These are phyloP conservation scores for Amyloporia xantha DNA, from an alignment of 768 basidiomycete genomes.

Conservation along the genomic window DNA sequence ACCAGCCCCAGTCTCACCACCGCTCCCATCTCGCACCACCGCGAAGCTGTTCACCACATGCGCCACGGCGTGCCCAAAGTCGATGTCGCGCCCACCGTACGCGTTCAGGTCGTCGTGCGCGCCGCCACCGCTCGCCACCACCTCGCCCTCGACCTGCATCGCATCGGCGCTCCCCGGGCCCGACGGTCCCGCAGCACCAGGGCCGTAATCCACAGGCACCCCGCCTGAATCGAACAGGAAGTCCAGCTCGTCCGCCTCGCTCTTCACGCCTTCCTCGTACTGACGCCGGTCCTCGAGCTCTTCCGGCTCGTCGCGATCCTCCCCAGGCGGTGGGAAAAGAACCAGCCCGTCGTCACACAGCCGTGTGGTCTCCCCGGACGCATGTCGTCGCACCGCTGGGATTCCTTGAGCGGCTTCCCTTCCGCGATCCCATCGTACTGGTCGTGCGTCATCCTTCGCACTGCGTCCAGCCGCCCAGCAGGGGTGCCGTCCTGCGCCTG, in stretches of 20 bases:
- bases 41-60: neutral
- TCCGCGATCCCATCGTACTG: constrained; percentile 37
- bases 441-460: constrained; percentile 22
- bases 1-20: too few species aligned
- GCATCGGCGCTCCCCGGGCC: constrained; percentile 2
- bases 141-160: constrained; percentile 5
- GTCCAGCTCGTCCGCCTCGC: constrained; percentile 15
- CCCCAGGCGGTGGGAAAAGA: constrained; percentile 22
- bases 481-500: constrained; percentile 7
- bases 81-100: neutral
- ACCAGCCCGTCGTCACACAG: constrained; percentile 42
- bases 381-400: constrained; percentile 39
- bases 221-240: neutral
- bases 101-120: neutral
- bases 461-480: constrained; percentile 16
- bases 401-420: constrained; percentile 27
- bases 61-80: neutral
- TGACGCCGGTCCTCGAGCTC: constrained; percentile 2
- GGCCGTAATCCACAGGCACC: neutral
- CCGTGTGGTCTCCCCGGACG: constrained; percentile 41
- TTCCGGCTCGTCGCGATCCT: neutral
- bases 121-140: too few species aligned
- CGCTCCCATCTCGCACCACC: too few species aligned
- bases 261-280: constrained; percentile 20
- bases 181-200: neutral